These are phyloP conservation scores for Venustampulla echinocandica DNA, from an alignment of 495 filamentous ascomycete species.

Conservation along the genomic window DNA sequence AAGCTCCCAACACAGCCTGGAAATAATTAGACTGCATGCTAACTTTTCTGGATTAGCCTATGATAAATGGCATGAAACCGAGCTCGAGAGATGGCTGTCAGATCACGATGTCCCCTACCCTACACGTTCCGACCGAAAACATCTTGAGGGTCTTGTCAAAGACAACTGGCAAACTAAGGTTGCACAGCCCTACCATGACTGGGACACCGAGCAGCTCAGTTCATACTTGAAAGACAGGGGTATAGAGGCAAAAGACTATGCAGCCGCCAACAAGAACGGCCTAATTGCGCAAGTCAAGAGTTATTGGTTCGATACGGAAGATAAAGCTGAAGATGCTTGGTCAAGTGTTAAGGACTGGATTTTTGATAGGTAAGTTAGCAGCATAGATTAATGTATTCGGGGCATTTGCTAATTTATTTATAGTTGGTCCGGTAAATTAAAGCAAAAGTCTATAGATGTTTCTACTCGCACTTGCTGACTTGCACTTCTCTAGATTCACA, in stretches of 20 bases:
- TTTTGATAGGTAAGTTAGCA: conserved; percentile 67
- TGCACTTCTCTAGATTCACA: conserved; percentile 48
- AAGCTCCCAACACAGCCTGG: no score
- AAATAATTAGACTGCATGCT: no score
- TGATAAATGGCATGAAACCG: conserved; percentile 98
- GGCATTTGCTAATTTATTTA: conserved; percentile 22
- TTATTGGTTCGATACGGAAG: conserved; percentile 67
- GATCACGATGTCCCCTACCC: conserved; percentile 88
- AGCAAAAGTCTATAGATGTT: not conserved
- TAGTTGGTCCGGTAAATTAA: conserved; percentile 51
- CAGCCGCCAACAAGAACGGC: conserved; percentile 54
- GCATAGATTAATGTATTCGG: conserved; percentile 1
- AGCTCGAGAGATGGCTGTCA: conserved; percentile 93
- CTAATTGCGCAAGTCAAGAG: conserved; percentile 59
- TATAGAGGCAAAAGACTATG: conserved; percentile 52
- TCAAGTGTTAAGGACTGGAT: conserved; percentile 79
- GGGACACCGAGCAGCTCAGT: conserved; percentile 58
- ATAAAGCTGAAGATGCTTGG: conserved; percentile 61
- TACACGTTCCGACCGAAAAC: conserved; percentile 73
- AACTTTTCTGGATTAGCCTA: conserved; percentile 55
- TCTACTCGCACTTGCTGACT: conserved; percentile 3
- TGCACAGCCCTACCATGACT: conserved; percentile 57
- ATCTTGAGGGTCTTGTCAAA: conserved; percentile 77
- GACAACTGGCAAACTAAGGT: conserved; percentile 75
- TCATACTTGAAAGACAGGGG: conserved; percentile 61